Conservation (phyloP, 2,329 filamentous ascomycete genomes). For the Metarhizium rileyi region DNA sequence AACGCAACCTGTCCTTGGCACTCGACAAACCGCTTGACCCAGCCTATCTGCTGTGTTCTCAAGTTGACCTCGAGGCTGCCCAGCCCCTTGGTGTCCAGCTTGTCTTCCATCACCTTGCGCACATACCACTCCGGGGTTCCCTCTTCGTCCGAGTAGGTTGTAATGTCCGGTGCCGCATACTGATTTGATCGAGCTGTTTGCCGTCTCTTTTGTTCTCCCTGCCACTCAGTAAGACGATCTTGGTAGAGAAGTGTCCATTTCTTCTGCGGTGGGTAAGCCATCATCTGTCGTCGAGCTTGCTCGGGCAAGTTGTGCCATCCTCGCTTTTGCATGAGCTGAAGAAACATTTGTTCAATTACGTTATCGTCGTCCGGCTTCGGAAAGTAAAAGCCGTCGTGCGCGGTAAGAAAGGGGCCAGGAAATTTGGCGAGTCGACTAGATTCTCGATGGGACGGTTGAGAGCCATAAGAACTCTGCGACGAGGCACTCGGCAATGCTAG, state of each 20-base stretch:
- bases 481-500: conserved; percentile 45
- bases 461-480: conserved; percentile 45
- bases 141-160: conserved; percentile 81
- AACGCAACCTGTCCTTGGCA: conserved; percentile 94
- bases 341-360: conserved; percentile 82
- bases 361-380: conserved; percentile 70
- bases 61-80: conserved; percentile 90
- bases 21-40: conserved; percentile 95
- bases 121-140: conserved; percentile 98
- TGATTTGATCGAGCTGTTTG: conserved; percentile 64
- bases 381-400: conserved; percentile 48
- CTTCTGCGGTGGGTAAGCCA: conserved; percentile 85
- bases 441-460: conserved; percentile 39
- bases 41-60: conserved; percentile 91
- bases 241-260: conserved; percentile 98
- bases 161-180: conserved; percentile 58
- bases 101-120: conserved; percentile 91
- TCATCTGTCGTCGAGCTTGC: conserved; percentile 89
- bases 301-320: conserved; percentile 97
- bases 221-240: conserved; percentile 84
- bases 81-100: conserved; percentile 81
- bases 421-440: conserved; percentile 49
- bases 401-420: conserved; percentile 23
- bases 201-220: conserved; percentile 85
- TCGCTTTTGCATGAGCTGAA: conserved; percentile 91